Evolutionary conservation across 371 early-diverging fungal genomes (phyloP).

Genomic region (Apophysomyces elegans): DNA sequence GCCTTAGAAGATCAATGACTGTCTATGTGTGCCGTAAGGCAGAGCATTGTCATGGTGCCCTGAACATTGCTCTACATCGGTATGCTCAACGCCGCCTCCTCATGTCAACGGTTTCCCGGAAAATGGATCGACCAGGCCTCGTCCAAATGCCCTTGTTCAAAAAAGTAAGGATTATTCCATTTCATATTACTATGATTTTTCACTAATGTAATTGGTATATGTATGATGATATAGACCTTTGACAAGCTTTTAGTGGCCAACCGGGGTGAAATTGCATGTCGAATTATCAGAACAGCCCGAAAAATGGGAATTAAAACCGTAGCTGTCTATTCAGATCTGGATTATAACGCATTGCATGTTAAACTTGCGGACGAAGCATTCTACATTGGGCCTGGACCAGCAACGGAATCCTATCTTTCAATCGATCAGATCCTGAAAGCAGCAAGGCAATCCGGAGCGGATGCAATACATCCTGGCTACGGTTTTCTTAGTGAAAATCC

Average conservation of each 20-base stretch:
- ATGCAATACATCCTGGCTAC: constrained; percentile 87
- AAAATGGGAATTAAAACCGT: constrained; percentile 54
- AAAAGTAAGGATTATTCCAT: neutral
- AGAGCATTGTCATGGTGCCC: neutral
- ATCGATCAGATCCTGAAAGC: constrained; percentile 68
- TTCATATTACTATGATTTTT: no score
- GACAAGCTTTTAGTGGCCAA: constrained; percentile 60
- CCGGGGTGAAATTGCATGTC: constrained; percentile 58
- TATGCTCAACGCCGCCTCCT: neutral
- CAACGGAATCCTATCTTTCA: constrained; percentile 74
- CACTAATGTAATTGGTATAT: neutral
- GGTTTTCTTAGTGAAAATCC: constrained; percentile 90
- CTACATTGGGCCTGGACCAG: constrained; percentile 66
- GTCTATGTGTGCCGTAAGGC: neutral
- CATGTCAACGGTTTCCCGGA: neutral
- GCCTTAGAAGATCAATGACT: neutral
- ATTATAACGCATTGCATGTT: constrained; percentile 81
- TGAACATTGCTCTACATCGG: neutral
- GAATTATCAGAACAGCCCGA: constrained; percentile 55
- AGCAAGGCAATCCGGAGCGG: constrained; percentile 63
- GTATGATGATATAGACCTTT: constrained; percentile 39
- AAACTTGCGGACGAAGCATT: constrained; percentile 83
- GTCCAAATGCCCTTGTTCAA: neutral
- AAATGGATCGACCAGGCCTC: neutral
- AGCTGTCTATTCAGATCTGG: constrained; percentile 70